Evolutionary conservation across 2,329 filamentous ascomycete species (phyloP).

Genomic region (Epicoccum nigrum): DNA sequence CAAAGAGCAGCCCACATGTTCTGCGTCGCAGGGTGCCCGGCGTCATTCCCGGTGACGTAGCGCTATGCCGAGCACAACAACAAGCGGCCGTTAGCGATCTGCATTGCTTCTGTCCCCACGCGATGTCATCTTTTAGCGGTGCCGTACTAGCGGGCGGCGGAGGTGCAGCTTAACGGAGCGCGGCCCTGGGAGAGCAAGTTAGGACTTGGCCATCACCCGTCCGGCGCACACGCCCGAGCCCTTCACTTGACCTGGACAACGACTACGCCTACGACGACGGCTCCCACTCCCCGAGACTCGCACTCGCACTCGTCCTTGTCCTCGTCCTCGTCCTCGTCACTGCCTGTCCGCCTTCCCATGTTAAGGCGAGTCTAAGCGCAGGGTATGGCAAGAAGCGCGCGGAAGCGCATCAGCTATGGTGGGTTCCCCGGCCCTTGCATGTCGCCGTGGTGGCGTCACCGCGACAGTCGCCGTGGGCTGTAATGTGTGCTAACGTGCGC

Average conservation of each 20-base stretch:
- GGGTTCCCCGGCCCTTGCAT: slow-evolving; percentile 24
- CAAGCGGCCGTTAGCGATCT: slow-evolving; percentile 18
- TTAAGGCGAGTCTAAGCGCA: slow-evolving; percentile 20
- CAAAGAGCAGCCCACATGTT: slow-evolving; percentile 7
- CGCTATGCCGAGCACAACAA: slow-evolving; percentile 5
- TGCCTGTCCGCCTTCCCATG: slow-evolving; percentile 27
- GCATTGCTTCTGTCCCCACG: slow-evolving; percentile 9
- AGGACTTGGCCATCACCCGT: slow-evolving; percentile 12
- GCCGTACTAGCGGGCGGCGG: slow-evolving; percentile 13
- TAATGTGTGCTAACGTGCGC: slow-evolving; percentile 15
- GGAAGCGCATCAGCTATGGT: slow-evolving; percentile 62
- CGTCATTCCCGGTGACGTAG: slow-evolving; percentile 12
- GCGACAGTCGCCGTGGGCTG: not conserved
- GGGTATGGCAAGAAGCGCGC: slow-evolving; percentile 58
- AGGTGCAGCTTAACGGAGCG: slow-evolving; percentile 3
- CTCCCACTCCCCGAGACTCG: not conserved
- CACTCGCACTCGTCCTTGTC: not conserved
- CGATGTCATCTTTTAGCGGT: slow-evolving; percentile 12
- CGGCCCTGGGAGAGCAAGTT: not conserved
- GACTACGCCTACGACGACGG: not conserved
- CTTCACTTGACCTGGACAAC: too few relatives aligned
- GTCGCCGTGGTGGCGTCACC: not conserved
- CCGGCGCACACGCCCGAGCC: not conserved
- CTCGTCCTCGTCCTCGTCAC: not conserved
- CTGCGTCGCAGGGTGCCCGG: slow-evolving; percentile 5